Evolutionary conservation across 495 filamentous ascomycete species (phyloP).

Genomic region (Penicillium nucicola): DNA sequence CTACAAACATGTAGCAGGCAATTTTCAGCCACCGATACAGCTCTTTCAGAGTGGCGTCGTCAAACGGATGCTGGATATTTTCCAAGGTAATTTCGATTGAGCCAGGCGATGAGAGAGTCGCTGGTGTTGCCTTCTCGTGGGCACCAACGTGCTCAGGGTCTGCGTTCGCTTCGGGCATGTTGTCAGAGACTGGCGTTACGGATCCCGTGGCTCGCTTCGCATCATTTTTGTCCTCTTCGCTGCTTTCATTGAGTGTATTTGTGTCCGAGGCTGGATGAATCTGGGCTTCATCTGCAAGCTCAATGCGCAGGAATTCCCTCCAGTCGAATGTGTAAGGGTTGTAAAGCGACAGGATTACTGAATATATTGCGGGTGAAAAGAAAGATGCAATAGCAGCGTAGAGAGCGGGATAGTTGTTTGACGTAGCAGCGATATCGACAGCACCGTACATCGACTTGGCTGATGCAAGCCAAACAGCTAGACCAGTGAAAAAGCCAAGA

Average conservation of each 20-base stretch:
- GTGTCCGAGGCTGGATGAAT: constrained; percentile 13
- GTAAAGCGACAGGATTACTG: constrained; percentile 41
- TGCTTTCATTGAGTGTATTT: constrained; percentile 10
- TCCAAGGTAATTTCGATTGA: constrained; percentile 13
- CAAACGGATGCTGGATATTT: constrained; percentile 35
- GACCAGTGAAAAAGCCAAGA: constrained; percentile 34
- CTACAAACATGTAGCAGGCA: constrained; percentile 37
- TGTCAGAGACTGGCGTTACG: not conserved
- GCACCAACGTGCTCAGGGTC: constrained; percentile 10
- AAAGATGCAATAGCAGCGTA: constrained; percentile 35
- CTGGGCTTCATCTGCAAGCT: constrained; percentile 25
- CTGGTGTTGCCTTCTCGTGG: not conserved
- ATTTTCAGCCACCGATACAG: constrained; percentile 35
- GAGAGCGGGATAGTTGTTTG: constrained; percentile 26
- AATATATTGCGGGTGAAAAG: constrained; percentile 37
- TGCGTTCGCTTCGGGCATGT: not conserved
- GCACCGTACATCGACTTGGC: constrained; percentile 31
- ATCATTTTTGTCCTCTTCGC: constrained; percentile 1
- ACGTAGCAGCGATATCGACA: constrained; percentile 32
- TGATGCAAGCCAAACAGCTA: constrained; percentile 35
- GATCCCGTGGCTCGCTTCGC: not conserved
- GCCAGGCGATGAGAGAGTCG: not conserved
- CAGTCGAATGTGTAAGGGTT: constrained; percentile 46
- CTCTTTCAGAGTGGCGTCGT: constrained; percentile 26
- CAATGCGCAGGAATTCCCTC: constrained; percentile 47